These are phyloP conservation scores for Athelia sp. DNA, from an alignment of 1,284 basidiomycete species.

Conservation along the genomic window DNA sequence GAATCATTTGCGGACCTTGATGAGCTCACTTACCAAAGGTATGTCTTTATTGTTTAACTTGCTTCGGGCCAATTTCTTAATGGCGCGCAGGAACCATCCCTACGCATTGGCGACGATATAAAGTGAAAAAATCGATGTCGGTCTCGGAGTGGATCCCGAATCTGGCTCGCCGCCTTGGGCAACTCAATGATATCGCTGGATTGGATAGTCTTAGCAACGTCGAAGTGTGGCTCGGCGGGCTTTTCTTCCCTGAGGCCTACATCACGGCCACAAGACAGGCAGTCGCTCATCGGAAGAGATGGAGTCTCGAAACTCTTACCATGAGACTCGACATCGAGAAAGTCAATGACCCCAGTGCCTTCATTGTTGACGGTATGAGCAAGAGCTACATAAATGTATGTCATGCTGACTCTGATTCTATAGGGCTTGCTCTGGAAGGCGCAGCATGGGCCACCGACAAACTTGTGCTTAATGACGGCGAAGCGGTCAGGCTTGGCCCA, in stretches of 20 bases:
- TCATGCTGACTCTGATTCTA: conserved; percentile 2
- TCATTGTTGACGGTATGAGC: conserved; percentile 78
- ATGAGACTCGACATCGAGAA: conserved; percentile 78
- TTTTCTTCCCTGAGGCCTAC: conserved; percentile 96
- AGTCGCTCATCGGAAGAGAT: conserved; percentile 84
- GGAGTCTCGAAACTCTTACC: conserved; percentile 87
- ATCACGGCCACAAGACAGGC: conserved; percentile 92
- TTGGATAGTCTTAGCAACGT: conserved; percentile 66
- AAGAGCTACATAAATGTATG: background rate
- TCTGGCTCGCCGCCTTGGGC: conserved; percentile 70
- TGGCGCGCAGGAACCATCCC: conserved; percentile 72
- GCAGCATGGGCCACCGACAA: conserved; percentile 68
- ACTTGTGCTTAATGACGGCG: conserved; percentile 78
- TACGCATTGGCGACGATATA: conserved; percentile 83
- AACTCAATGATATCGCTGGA: conserved; percentile 73
- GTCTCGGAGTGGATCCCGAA: conserved; percentile 86
- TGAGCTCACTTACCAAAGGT: conserved; percentile 89
- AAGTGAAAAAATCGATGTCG: conserved; percentile 76
- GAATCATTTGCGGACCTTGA: conserved; percentile 84
- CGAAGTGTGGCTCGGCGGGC: conserved; percentile 84
- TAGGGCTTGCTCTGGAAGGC: conserved; percentile 84
- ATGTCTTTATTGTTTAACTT: conserved; percentile 10
- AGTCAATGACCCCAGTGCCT: conserved; percentile 69
- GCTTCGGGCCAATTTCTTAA: conserved; percentile 8
- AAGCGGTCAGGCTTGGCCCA: conserved; percentile 67